These are phyloP conservation scores for Hyphopichia burtonii DNA, from an alignment of 1,139 yeast genomes.

Conservation along the genomic window DNA sequence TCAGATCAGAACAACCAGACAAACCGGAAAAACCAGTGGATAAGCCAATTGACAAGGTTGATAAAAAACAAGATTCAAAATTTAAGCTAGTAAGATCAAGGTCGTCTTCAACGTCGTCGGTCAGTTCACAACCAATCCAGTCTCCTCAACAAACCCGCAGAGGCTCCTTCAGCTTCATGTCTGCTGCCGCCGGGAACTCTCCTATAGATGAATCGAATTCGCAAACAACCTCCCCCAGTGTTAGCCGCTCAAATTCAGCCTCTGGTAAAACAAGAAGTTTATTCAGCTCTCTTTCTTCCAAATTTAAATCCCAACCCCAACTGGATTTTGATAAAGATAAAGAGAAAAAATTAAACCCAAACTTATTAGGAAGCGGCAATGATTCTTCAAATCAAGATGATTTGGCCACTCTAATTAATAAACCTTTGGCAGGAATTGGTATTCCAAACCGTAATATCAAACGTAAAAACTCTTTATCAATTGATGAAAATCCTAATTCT, in stretches of 20 bases:
- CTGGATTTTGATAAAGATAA: too few species aligned
- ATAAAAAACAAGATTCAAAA: neutral
- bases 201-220: constrained; percentile 1
- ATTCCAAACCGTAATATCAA: constrained; percentile 9
- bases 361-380: constrained; percentile 13
- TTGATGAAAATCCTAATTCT: neutral
- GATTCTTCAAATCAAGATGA: constrained; percentile 15
- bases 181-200: constrained; percentile 3
- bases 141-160: constrained; percentile 10
- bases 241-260: constrained; percentile 23
- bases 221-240: constrained; percentile 9
- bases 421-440: constrained; percentile 21
- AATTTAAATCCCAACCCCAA: constrained; percentile 35
- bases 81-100: neutral
- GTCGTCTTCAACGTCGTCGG: constrained; percentile 11
- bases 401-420: constrained; percentile 19
- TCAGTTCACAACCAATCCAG: constrained; percentile 2
- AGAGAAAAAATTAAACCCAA: constrained; percentile 11
- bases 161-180: constrained; percentile 14
- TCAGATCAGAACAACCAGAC: neutral
- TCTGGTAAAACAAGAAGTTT: constrained; percentile 37
- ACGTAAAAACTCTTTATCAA: constrained; percentile 10
- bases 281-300: constrained; percentile 55
- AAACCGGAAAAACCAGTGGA: neutral
- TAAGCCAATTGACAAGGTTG: neutral